Conservation (phyloP, 345 rosid genomes). For the Gossypium ekmanianum region DNA sequence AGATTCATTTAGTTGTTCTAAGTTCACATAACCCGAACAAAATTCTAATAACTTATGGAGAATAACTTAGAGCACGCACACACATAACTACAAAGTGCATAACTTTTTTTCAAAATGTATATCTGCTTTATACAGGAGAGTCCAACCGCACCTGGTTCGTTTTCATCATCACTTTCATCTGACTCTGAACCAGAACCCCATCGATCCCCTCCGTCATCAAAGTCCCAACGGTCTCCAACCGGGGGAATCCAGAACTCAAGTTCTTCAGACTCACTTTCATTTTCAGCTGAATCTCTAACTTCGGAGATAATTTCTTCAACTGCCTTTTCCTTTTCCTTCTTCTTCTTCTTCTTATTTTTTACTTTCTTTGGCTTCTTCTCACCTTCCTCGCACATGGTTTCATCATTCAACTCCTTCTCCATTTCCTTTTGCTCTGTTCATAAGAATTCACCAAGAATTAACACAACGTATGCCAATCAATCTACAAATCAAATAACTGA, state of each 20-base stretch:
- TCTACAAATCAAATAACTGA: not conserved
- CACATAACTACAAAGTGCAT: not conserved
- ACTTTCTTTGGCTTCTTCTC: conserved; percentile 23
- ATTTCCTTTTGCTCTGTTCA: conserved; percentile 61
- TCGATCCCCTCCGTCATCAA: conserved; percentile 57
- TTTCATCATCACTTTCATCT: conserved; percentile 42
- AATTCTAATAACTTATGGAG: not conserved
- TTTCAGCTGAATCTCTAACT: conserved; percentile 36
- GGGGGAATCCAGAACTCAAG: conserved; percentile 89
- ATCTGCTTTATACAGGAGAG: not conserved
- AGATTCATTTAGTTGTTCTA: not conserved
- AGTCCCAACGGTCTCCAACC: conserved; percentile 71
- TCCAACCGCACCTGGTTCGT: conserved; percentile 37
- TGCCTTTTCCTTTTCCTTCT: conserved; percentile 25
- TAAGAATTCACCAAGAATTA: conserved; percentile 19
- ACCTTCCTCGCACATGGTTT: conserved; percentile 19
- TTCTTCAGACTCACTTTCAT: conserved; percentile 55
- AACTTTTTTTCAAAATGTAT: not conserved
- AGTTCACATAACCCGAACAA: not conserved
- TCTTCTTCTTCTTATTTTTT: conserved; percentile 21
- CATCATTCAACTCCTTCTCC: conserved; percentile 31
- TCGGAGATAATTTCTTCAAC: conserved; percentile 41
- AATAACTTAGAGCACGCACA: not conserved
- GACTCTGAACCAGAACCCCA: conserved; percentile 64
- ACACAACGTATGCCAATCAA: not conserved